Evolutionary conservation across 495 filamentous ascomycete species (phyloP).

Genomic region (Trichoderma reesei): DNA sequence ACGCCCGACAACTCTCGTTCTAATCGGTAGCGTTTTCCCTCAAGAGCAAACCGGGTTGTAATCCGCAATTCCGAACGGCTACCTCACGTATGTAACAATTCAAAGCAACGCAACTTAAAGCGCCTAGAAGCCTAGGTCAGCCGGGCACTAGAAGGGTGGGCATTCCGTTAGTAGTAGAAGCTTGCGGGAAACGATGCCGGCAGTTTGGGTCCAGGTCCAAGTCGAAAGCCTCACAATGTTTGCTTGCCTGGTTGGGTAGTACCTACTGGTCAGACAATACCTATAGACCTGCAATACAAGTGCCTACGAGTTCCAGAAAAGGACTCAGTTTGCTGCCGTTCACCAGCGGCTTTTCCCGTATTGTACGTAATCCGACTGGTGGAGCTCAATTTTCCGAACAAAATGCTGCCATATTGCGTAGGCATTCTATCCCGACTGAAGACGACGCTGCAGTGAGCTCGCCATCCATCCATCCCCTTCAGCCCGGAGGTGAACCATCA

Average conservation of each 20-base stretch:
- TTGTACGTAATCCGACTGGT: not conserved
- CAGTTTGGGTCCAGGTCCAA: not conserved
- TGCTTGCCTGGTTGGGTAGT: not conserved
- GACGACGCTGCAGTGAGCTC: not conserved
- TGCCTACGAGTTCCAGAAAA: too few species aligned
- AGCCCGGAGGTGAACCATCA: not conserved
- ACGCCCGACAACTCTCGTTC: too few species aligned
- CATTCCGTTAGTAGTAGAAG: too few species aligned
- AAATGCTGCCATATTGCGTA: not conserved
- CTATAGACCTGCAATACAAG: too few species aligned
- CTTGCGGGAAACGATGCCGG: not conserved
- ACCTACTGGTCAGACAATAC: not conserved
- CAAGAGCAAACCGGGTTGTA: too few species aligned
- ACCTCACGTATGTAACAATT: not conserved
- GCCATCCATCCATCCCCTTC: too few species aligned
- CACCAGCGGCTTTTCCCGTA: too few species aligned
- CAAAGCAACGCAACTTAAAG: not conserved
- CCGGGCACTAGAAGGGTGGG: too few species aligned
- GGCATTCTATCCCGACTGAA: not conserved
- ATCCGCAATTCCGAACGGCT: not conserved
- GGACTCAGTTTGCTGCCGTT: too few species aligned
- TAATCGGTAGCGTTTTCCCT: too few species aligned
- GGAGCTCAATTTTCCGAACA: constrained; percentile 1
- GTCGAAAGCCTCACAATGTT: not conserved
- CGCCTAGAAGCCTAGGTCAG: not conserved